These are phyloP conservation scores for Fomes fomentarius DNA, from an alignment of 1,284 basidiomycete species.

Conservation along the genomic window DNA sequence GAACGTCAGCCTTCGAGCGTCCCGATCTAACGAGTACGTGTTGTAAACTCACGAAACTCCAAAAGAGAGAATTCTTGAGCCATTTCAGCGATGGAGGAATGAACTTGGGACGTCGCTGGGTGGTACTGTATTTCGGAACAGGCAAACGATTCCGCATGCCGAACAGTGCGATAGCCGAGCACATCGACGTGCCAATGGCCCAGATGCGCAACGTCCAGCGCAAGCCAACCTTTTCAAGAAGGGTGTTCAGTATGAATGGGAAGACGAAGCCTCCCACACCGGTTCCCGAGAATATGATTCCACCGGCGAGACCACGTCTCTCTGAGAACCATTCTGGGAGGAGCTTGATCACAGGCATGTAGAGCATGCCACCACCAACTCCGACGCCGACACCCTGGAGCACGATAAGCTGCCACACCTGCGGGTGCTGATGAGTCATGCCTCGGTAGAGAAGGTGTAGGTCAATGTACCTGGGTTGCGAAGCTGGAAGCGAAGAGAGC, in stretches of 20 bases:
- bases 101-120: conserved; percentile 22
- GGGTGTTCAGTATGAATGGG: conserved; percentile 28
- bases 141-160: conserved; percentile 28
- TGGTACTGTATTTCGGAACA: conserved; percentile 18
- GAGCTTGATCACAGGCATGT: conserved; percentile 28
- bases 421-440: not conserved
- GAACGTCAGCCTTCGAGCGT: not conserved
- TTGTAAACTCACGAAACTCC: conserved; percentile 26
- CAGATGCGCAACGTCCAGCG: conserved; percentile 31
- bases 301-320: conserved; percentile 29
- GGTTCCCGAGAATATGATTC: conserved; percentile 32
- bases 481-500: conserved; percentile 30
- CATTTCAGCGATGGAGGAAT: conserved; percentile 28
- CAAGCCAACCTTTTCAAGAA: conserved; percentile 27
- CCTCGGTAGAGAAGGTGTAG: not conserved
- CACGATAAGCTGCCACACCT: conserved; percentile 30
- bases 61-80: conserved; percentile 27
- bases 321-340: conserved; percentile 27
- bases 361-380: conserved; percentile 26
- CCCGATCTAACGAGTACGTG: not conserved
- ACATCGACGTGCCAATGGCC: conserved; percentile 20
- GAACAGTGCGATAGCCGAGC: conserved; percentile 23
- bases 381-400: conserved; percentile 31
- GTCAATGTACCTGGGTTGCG: conserved; percentile 19
- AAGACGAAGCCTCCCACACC: conserved; percentile 33